Evolutionary conservation across 2,329 filamentous ascomycete genomes (phyloP).

Genomic region (Pezizomycotina sp.): DNA sequence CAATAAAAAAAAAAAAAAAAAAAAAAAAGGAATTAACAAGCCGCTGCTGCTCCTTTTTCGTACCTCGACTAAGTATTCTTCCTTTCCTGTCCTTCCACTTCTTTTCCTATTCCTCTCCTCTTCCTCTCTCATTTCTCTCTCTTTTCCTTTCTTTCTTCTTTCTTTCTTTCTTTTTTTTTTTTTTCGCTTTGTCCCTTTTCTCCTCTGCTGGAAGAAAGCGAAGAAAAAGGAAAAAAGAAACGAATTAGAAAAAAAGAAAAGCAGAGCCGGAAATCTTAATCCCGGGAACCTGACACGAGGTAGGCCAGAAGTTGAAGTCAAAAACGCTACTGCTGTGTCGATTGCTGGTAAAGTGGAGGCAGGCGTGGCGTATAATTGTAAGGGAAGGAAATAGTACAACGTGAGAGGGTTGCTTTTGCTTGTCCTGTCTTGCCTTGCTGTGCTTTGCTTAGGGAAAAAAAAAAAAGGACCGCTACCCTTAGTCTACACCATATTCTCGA

Average conservation of each 20-base stretch:
- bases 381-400: neutral
- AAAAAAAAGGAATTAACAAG: neutral
- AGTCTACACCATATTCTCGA: no score
- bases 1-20: slow-evolving; percentile 1
- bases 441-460: no score
- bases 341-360: slow-evolving; percentile 1
- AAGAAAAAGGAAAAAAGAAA: neutral
- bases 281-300: neutral
- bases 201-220: neutral
- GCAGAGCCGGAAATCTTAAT: neutral
- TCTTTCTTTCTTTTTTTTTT: slow-evolving; percentile 7
- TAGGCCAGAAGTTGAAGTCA: neutral
- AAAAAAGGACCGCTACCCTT: no score
- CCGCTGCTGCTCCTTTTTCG: neutral
- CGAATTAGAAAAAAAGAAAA: neutral
- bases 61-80: slow-evolving; percentile 4
- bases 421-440: no score
- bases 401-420: neutral
- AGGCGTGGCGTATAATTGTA: neutral
- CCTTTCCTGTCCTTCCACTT: slow-evolving; percentile 16
- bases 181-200: slow-evolving; percentile 10
- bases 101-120: slow-evolving; percentile 7
- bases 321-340: neutral
- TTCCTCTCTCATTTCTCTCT: slow-evolving; percentile 16
- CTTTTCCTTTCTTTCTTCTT: slow-evolving; percentile 9